Evolutionary conservation across 305 asterid genomes (phyloP).

Genomic region (Fraxinus angustifolia): DNA sequence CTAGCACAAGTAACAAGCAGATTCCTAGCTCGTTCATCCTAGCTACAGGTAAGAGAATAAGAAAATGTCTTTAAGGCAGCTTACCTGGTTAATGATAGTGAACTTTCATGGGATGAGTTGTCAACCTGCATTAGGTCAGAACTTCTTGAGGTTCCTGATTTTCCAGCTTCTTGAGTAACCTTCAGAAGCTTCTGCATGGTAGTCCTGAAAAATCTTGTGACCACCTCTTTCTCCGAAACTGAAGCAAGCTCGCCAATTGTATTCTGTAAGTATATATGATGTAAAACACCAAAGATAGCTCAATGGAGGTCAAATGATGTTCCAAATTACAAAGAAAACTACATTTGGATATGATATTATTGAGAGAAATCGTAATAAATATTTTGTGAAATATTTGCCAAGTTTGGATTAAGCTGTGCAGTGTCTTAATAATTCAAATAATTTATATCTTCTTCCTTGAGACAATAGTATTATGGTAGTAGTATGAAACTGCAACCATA

Average conservation of each 20-base stretch:
- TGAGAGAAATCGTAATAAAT: not conserved
- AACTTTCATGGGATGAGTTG: constrained; percentile 38
- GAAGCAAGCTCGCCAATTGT: constrained; percentile 78
- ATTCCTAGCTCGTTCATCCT: constrained; percentile 15
- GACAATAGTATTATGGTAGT: not conserved
- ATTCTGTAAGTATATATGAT: constrained; percentile 40
- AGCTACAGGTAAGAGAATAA: not conserved
- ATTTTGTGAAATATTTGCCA: not conserved
- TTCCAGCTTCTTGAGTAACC: constrained; percentile 52
- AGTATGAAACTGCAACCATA: not conserved
- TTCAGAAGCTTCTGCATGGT: constrained; percentile 67
- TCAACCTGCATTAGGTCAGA: constrained; percentile 72
- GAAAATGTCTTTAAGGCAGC: constrained; percentile 16
- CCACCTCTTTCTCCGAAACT: constrained; percentile 60
- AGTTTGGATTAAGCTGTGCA: not conserved
- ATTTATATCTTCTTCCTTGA: not conserved
- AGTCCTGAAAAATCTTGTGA: constrained; percentile 42
- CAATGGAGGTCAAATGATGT: not conserved
- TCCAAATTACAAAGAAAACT: not conserved
- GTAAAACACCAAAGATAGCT: constrained; percentile 5
- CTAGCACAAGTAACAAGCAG: not conserved
- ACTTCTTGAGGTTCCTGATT: constrained; percentile 35
- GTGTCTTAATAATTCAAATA: not conserved
- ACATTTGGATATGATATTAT: not conserved
- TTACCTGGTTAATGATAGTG: constrained; percentile 54